phyloP scores from a whole-genome alignment of 2,329 filamentous ascomycete species.

The Juglanconis juglandina region DNA sequence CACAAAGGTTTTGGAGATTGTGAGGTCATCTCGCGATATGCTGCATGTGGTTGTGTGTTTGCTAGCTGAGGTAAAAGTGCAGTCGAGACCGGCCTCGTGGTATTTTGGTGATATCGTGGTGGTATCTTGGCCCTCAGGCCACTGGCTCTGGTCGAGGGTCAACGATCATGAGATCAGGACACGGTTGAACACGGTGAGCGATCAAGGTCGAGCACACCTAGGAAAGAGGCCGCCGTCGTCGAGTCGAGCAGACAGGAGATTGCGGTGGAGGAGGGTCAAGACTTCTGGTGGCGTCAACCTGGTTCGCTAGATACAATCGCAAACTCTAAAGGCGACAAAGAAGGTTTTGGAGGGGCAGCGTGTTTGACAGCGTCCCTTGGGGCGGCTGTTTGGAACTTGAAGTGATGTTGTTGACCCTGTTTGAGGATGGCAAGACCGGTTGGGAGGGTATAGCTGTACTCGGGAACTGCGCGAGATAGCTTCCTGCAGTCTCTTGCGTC shows the following conservation, averaged over 20 bases:
- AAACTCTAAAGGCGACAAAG: neutral
- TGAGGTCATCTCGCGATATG: slow-evolving; percentile 1
- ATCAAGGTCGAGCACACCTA: neutral
- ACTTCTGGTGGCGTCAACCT: neutral
- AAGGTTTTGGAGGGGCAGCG: neutral
- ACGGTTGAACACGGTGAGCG: neutral
- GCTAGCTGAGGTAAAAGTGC: neutral
- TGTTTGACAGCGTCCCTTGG: neutral
- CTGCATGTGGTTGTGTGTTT: slow-evolving; percentile 3
- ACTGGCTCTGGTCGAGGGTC: neutral
- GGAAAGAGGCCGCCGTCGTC: neutral
- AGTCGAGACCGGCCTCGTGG: neutral
- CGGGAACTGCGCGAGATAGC: slow-evolving; percentile 5
- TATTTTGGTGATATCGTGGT: neutral
- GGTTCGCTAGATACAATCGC: neutral
- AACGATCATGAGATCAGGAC: neutral
- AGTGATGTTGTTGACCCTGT: neutral
- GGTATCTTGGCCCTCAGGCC: neutral
- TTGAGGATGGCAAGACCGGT: neutral
- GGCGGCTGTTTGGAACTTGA: neutral
- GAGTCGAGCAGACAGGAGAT: neutral
- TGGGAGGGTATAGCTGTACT: too few species aligned
- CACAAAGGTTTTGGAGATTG: neutral
- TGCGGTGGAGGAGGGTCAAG: neutral
- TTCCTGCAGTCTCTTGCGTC: slow-evolving; percentile 17